Evolutionary conservation across 768 basidiomycete genomes (phyloP).

Genomic region (Phlebiopsis flavidoalba): DNA sequence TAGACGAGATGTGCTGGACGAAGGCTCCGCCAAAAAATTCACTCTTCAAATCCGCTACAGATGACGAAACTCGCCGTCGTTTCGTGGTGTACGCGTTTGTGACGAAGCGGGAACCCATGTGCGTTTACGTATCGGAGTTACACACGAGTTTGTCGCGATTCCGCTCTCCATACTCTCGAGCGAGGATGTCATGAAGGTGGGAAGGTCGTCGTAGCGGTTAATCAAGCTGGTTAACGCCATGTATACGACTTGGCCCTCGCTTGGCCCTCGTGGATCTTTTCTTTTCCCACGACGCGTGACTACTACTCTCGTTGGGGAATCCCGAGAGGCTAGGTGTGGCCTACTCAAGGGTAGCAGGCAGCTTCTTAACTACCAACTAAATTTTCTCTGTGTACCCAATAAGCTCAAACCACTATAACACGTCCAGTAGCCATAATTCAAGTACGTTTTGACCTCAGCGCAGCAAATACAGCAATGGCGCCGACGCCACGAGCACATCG

Average conservation of each 20-base stretch:
- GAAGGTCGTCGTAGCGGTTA: neutral
- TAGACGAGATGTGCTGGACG: constrained; percentile 18
- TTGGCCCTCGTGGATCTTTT: too few relatives aligned
- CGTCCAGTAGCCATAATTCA: too few relatives aligned
- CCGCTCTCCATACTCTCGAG: constrained; percentile 3
- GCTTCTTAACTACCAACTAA: too few relatives aligned
- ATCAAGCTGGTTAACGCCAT: neutral
- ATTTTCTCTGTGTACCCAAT: too few relatives aligned
- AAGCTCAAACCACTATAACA: too few relatives aligned
- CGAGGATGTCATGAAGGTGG: neutral
- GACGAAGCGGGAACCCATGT: constrained; percentile 26
- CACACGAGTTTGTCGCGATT: neutral
- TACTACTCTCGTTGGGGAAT: too few relatives aligned
- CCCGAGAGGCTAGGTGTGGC: too few relatives aligned
- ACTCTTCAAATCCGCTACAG: constrained; percentile 33
- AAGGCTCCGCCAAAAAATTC: constrained; percentile 20
- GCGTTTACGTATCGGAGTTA: constrained; percentile 13
- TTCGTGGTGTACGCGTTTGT: constrained; percentile 39
- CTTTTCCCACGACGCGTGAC: neutral
- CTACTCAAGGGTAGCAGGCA: too few relatives aligned
- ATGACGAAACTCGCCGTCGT: constrained; percentile 36
- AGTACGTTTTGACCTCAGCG: too few relatives aligned
- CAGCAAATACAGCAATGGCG: too few relatives aligned
- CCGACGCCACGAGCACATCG: neutral
- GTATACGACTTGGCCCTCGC: too few relatives aligned